These are phyloP conservation scores for Schizonepeta tenuifolia DNA, from an alignment of 257 asterid species.

Conservation along the genomic window DNA sequence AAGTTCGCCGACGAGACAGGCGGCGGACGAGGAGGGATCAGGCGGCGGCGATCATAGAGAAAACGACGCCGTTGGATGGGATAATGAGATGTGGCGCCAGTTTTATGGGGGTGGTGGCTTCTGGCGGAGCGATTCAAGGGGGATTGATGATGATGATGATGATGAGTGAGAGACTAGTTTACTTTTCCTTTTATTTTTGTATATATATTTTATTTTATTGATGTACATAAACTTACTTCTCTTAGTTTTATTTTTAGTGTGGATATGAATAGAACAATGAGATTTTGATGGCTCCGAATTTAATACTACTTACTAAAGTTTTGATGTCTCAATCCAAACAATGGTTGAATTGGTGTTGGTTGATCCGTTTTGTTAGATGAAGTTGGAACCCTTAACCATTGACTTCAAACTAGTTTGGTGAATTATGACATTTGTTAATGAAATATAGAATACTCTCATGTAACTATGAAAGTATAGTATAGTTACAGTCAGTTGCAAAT, in stretches of 20 bases:
- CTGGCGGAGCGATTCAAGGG: constrained; percentile 40
- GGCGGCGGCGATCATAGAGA: background rate
- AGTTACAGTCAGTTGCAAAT: too few species aligned
- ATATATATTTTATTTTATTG: background rate
- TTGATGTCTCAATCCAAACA: too few species aligned
- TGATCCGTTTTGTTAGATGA: too few species aligned
- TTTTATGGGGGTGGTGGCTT: constrained; percentile 44
- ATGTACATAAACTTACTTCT: background rate
- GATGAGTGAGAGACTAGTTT: background rate
- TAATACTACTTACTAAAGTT: too few species aligned
- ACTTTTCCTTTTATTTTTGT: background rate
- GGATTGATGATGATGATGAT: background rate
- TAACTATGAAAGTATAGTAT: too few species aligned
- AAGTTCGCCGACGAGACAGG: background rate
- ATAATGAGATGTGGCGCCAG: constrained; percentile 41
- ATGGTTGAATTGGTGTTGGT: too few species aligned
- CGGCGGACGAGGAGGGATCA: background rate
- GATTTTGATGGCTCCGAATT: too few species aligned
- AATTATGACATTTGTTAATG: too few species aligned
- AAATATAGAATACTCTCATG: too few species aligned
- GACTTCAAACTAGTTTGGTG: too few species aligned
- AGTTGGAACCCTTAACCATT: too few species aligned
- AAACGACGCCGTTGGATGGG: constrained; percentile 39
- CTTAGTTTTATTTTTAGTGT: background rate
- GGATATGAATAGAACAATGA: background rate